Evolutionary conservation across 805 yeast genomes (phyloP), one percentile per base, ranked within the genome.

Genomic region (Cyberlindnera saturnus): DNA sequence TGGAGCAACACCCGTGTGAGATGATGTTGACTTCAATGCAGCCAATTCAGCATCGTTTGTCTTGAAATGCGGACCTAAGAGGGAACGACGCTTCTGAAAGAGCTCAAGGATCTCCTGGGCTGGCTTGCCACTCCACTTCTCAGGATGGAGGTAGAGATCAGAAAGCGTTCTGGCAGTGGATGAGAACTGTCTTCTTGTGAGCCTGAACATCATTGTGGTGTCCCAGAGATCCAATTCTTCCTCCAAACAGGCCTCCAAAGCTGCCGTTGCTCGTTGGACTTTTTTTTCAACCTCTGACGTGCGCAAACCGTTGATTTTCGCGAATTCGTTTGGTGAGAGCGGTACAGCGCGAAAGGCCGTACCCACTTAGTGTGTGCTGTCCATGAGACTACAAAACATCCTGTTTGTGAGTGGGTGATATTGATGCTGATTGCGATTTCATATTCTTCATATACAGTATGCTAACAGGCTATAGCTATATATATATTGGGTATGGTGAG

Each of bases 41-140:
- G 70, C 65, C 40, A 81, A 61, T 60, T 82, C 89, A 31, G 65
- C 77, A 23, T 70, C 65, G 38, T 69, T 65, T 32, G 72, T 72
- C 42, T 64, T 66, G 62, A 77, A 79, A 32, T 67, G 57, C 10
- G 73, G 67, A 8, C 83, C 86, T 17, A 78, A 52, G n/a, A 65
- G 65, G 14, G 70, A 67, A 46, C 75, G 75, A 61, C 91, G 72
- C 53, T 77, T 69, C 49, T 75, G 68, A 59, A 78, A 85, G 47
- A 85, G 67, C 46, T 74, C 74, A 47, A 82, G 69, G 38, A 85
- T 76, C 48, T 73, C 70, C 44, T 79, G 77, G 14, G 85, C 74
- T 13, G 86, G 82, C 45, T 82, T 68, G 0, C 82, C 85, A 40
- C 70, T 67, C 95, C 95, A 85, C 41, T 75, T 71, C 43, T 76